Percentiles rank a stretch among this genome's conserved stretches.
Evolutionary conservation across 129 eudicot species (phyloP).

Genomic region (Tagetes patula): DNA sequence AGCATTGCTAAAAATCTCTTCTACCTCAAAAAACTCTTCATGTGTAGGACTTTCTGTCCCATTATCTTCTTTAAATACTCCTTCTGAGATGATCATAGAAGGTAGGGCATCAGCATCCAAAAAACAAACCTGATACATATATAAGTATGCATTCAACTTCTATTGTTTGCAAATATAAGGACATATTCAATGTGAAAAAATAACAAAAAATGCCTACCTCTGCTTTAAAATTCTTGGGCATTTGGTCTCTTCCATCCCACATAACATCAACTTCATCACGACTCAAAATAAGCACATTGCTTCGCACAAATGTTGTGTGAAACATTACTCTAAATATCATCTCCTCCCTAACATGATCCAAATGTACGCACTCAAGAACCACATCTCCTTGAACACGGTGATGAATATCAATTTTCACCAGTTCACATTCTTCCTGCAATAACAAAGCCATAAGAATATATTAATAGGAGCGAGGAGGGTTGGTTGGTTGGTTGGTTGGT

Average conservation of each 20-base stretch:
- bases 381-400: constrained; percentile 87
- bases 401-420: constrained; percentile 75
- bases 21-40: constrained; percentile 96
- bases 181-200: constrained; percentile 3
- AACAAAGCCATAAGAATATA: constrained; percentile 5
- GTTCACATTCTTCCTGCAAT: constrained; percentile 83
- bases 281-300: constrained; percentile 56
- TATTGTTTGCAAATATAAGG: constrained; percentile 17
- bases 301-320: constrained; percentile 81
- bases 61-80: constrained; percentile 46
- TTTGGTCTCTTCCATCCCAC: constrained; percentile 79
- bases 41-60: constrained; percentile 73
- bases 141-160: constrained; percentile 41
- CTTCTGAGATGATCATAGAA: constrained; percentile 53
- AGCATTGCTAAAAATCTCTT: constrained; percentile 76
- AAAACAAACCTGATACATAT: constrained; percentile 79
- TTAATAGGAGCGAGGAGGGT: background rate
- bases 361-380: constrained; percentile 80
- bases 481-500: too few relatives aligned
- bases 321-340: constrained; percentile 85
- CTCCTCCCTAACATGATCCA: constrained; percentile 71
- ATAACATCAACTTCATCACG: constrained; percentile 84
- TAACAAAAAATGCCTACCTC: constrained; percentile 53
- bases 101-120: constrained; percentile 79
- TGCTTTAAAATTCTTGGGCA: constrained; percentile 76